phyloP scores from a whole-genome alignment of 768 basidiomycete species.

The Termitomyces sp. region DNA sequence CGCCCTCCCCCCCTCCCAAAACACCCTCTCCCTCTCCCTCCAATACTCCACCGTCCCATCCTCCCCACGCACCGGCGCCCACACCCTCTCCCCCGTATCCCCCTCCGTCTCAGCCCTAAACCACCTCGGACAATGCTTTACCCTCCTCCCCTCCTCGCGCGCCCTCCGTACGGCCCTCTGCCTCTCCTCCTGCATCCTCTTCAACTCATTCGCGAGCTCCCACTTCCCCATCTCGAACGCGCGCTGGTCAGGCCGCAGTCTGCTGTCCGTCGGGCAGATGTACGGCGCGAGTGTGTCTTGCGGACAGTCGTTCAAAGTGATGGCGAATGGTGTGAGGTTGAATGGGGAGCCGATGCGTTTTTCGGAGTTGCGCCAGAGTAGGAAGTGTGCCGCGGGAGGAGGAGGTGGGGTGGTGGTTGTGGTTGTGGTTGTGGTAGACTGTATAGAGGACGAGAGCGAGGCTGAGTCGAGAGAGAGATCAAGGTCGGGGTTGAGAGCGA shows the following conservation, averaged over 20 bases:
- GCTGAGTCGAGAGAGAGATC: conserved; percentile 51
- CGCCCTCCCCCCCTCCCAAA: conserved; percentile 34
- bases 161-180: conserved; percentile 72
- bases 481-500: conserved; percentile 73
- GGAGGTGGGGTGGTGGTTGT: too few relatives aligned
- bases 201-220: conserved; percentile 79
- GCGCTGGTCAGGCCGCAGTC: conserved; percentile 88
- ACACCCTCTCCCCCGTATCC: conserved; percentile 89
- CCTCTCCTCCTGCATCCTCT: conserved; percentile 77
- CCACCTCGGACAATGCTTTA: conserved; percentile 85
- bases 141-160: conserved; percentile 70
- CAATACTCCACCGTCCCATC: conserved; percentile 71
- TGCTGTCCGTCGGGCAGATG: conserved; percentile 88
- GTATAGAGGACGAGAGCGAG: conserved; percentile 24
- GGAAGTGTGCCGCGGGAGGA: conserved; percentile 43
- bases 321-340: conserved; percentile 93
- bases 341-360: conserved; percentile 80
- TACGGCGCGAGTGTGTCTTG: conserved; percentile 63
- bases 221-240: conserved; percentile 91
- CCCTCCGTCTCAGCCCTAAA: conserved; percentile 79
- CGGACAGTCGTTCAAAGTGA: conserved; percentile 89
- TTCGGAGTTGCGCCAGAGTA: conserved; percentile 91
- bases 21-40: conserved; percentile 70
- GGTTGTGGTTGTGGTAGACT: neutral
- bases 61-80: conserved; percentile 62